Evolutionary conservation across 495 filamentous ascomycete species (phyloP).

Genomic region (Penicillium crystallinum): DNA sequence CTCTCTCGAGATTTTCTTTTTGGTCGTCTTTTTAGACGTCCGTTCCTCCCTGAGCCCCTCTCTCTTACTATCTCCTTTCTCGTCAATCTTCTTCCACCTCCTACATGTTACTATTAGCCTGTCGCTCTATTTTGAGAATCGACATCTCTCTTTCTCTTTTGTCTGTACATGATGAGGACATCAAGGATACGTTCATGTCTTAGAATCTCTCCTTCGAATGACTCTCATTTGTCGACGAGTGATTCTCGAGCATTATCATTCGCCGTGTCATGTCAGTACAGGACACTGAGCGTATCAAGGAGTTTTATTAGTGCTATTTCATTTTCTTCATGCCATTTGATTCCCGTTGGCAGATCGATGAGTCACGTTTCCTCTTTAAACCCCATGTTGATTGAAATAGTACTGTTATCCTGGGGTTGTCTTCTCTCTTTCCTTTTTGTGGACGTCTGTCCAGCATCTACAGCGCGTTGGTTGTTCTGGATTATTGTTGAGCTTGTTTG

Average conservation of each 20-base stretch:
- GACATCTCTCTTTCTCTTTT: slow-evolving; percentile 10
- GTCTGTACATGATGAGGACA: slow-evolving; percentile 31
- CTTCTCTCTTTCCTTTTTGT: background rate
- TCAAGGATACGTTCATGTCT: slow-evolving; percentile 17
- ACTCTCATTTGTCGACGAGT: background rate
- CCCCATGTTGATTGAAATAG: background rate
- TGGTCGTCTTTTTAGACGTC: background rate
- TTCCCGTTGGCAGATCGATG: background rate
- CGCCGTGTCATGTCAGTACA: slow-evolving; percentile 11
- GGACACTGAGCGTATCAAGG: slow-evolving; percentile 11
- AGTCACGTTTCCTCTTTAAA: background rate
- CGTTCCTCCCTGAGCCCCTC: slow-evolving; percentile 3
- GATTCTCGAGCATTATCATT: slow-evolving; percentile 8
- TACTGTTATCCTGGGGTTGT: background rate
- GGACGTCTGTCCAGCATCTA: background rate
- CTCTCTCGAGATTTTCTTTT: background rate
- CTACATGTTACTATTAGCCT: slow-evolving; percentile 10
- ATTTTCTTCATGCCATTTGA: slow-evolving; percentile 5
- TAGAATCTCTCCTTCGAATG: slow-evolving; percentile 1
- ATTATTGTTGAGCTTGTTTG: background rate
- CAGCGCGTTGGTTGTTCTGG: too few relatives aligned
- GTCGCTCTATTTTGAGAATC: background rate
- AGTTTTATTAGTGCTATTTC: slow-evolving; percentile 9
- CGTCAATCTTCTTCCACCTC: slow-evolving; percentile 9
- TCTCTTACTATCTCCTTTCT: slow-evolving; percentile 8